Evolutionary conservation across 2,329 filamentous ascomycete species (phyloP).

Genomic region (Aspergillus sp.): DNA sequence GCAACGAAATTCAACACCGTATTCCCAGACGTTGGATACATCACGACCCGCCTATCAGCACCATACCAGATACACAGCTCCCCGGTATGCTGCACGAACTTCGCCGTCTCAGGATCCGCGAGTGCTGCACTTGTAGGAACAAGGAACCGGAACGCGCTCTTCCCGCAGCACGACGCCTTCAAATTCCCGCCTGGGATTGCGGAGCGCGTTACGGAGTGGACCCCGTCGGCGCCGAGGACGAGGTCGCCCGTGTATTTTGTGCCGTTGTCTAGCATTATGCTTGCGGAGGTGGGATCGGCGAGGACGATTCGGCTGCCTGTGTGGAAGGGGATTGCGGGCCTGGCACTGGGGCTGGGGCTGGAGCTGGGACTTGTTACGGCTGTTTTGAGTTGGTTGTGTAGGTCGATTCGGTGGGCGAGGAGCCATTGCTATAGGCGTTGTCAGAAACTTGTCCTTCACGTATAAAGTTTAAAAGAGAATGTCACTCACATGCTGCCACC

Average conservation of each 20-base stretch:
- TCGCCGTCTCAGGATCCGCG: too few relatives aligned
- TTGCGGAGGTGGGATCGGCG: too few relatives aligned
- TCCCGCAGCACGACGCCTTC: too few relatives aligned
- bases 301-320: too few relatives aligned
- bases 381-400: conserved; percentile 26
- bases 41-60: conserved; percentile 14
- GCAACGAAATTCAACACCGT: conserved; percentile 16
- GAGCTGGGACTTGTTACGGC: too few relatives aligned
- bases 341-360: too few relatives aligned
- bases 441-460: too few relatives aligned
- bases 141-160: conserved; percentile 37
- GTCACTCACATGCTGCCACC: conserved; percentile 1
- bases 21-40: conserved; percentile 25
- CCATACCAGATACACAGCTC: too few relatives aligned
- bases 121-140: conserved; percentile 21
- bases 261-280: conserved; percentile 30
- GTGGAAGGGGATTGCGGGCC: too few relatives aligned
- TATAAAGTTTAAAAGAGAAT: too few relatives aligned
- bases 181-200: too few relatives aligned
- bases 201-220: conserved; percentile 20
- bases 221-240: conserved; percentile 43
- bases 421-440: conserved; percentile 9
- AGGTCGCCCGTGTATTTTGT: conserved; percentile 34
- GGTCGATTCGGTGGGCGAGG: conserved; percentile 38
- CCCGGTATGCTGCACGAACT: too few relatives aligned